Evolutionary conservation across 768 basidiomycete species (phyloP), one percentile per base, ranked within the genome.

Genomic region (Phylloporus rhodoxanthus): DNA sequence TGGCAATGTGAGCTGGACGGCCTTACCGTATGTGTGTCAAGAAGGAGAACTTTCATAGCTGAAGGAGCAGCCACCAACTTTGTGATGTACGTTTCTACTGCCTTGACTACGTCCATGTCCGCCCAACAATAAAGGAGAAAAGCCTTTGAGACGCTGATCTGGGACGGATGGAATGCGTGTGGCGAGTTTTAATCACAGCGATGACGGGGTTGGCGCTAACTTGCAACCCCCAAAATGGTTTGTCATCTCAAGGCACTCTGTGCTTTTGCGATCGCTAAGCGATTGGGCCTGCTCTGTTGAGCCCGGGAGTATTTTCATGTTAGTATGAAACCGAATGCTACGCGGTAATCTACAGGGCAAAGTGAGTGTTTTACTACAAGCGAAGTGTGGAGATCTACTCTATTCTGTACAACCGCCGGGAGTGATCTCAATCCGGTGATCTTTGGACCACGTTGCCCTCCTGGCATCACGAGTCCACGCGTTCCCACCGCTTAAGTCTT

Each of bases 31-130:
- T 97, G 93, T 8, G 83, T 77, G 66, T 99, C 96, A 23, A 99
- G 80, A 20, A 99, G 78, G 39, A 99, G 77, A 19, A 98, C 93
- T 70, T 97, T 98, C 90, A 98, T 97, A 5, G 90, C 80, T 4
- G 79, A 75, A 45, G 91, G 91, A 44, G 82, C 81, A 19, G 87
- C 84, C 50, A 96, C 79, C 75, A 96, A 75, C 74, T 88, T 95
- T 53, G 81, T 79, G 64, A 97, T 78, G 74, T 98, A 99, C 5
- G 85, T 88, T 71, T 94, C 91, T 25, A 96, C 84, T 8, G 96
- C 96, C 70, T 94, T 95, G 61, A 92, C 77, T 56, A 94, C 85
- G 69, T 99, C 94, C 96, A 98, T 98, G 20, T 37, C 30, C 15
- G 45, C 20, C 37, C 34, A 28, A 29, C 19, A 19, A 29, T n/a